These are phyloP conservation scores for Curvularia sp. DNA, from an alignment of 2,329 filamentous ascomycete genomes.

Conservation along the genomic window DNA sequence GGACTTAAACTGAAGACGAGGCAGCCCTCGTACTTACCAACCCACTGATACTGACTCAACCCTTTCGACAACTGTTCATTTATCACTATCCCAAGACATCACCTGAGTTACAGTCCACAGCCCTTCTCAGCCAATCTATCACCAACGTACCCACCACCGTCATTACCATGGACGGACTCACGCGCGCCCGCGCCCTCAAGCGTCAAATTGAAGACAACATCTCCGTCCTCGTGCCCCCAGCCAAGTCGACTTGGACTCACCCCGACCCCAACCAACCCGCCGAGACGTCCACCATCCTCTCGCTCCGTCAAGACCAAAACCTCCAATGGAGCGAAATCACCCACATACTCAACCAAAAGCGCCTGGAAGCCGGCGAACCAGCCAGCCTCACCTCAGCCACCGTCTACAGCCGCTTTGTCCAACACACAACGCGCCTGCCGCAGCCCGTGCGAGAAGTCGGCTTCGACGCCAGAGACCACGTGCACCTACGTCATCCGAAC, in stretches of 20 bases:
- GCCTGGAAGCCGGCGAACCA: background rate
- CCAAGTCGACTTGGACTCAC: background rate
- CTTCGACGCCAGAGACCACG: conserved; percentile 45
- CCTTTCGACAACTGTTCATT: background rate
- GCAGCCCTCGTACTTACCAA: background rate
- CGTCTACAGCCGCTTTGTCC: background rate
- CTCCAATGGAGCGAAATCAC: background rate
- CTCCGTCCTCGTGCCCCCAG: background rate
- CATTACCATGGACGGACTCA: background rate
- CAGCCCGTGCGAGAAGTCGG: conserved; percentile 11
- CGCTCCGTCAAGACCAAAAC: background rate
- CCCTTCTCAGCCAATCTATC: background rate
- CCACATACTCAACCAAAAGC: background rate
- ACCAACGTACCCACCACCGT: background rate
- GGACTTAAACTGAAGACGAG: background rate
- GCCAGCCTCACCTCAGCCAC: background rate
- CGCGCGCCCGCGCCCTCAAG: background rate
- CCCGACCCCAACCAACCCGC: background rate
- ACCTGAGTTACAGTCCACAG: background rate
- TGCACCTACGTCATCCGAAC: conserved; percentile 37
- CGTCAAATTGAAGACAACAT: background rate
- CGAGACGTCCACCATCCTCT: background rate
- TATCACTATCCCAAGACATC: background rate
- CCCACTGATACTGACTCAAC: background rate
- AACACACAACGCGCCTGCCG: background rate